phyloP scores from a whole-genome alignment of 805 yeast genomes.

The Suhomyces sp. region DNA sequence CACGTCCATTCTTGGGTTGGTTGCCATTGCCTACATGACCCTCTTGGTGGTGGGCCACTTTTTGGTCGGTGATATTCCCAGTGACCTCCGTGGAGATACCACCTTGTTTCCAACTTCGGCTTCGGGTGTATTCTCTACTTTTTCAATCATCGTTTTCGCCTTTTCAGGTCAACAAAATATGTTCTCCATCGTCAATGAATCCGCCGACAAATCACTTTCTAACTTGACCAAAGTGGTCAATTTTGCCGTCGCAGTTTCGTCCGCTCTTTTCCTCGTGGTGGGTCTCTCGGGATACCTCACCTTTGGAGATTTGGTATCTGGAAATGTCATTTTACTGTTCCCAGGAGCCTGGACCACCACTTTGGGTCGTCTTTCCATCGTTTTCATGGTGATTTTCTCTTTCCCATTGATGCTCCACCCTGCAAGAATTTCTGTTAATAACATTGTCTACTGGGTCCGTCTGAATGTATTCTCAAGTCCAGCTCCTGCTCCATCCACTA shows the following conservation, averaged over 20 bases:
- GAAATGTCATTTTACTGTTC: slow-evolving; percentile 79
- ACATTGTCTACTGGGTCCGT: slow-evolving; percentile 56
- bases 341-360: slow-evolving; percentile 66
- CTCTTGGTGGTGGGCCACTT: slow-evolving; percentile 73
- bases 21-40: slow-evolving; percentile 76
- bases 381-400: slow-evolving; percentile 75
- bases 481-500: neutral
- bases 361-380: slow-evolving; percentile 78
- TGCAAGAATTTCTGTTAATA: slow-evolving; percentile 76
- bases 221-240: slow-evolving; percentile 48
- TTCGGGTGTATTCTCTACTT: slow-evolving; percentile 57
- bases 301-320: slow-evolving; percentile 76
- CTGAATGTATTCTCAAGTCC: slow-evolving; percentile 2
- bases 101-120: slow-evolving; percentile 39
- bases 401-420: slow-evolving; percentile 92
- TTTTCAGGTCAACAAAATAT: slow-evolving; percentile 96
- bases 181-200: slow-evolving; percentile 85
- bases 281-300: slow-evolving; percentile 85
- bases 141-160: slow-evolving; percentile 93
- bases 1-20: slow-evolving; percentile 79
- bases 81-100: slow-evolving; percentile 27
- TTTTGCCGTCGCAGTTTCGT: slow-evolving; percentile 59
- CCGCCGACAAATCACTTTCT: slow-evolving; percentile 51
- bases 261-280: slow-evolving; percentile 61
- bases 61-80: slow-evolving; percentile 52